phyloP scores from a whole-genome alignment of 768 basidiomycete species.

The Tylopilus rubrobrunneus region DNA sequence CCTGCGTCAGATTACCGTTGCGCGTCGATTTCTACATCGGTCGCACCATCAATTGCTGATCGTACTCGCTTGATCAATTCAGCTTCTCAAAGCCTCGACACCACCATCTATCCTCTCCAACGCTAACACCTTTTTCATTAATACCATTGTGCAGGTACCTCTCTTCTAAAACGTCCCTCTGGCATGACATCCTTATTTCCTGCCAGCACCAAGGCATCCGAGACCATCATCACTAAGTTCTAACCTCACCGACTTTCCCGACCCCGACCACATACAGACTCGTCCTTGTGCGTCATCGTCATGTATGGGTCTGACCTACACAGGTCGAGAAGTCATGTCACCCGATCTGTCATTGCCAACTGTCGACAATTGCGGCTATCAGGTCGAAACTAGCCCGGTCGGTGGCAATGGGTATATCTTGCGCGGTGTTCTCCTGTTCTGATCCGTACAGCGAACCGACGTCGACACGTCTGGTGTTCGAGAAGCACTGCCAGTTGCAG shows the following conservation, averaged over 20 bases:
- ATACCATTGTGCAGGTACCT: constrained; percentile 77
- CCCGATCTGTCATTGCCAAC: no score
- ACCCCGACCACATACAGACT: constrained; percentile 60
- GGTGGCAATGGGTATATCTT: no score
- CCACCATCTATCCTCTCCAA: constrained; percentile 90
- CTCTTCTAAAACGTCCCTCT: background rate
- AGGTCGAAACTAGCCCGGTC: no score
- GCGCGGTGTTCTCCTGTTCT: no score
- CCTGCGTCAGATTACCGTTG: constrained; percentile 82
- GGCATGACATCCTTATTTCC: background rate
- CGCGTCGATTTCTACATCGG: constrained; percentile 36
- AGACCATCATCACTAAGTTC: constrained; percentile 84
- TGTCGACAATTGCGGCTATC: no score
- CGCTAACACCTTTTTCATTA: constrained; percentile 88
- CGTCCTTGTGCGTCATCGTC: constrained; percentile 69
- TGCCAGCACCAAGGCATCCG: constrained; percentile 59
- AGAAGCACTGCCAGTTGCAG: no score
- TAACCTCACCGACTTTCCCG: constrained; percentile 85
- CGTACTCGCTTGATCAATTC: constrained; percentile 39
- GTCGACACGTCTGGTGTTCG: no score
- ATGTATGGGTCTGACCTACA: no score
- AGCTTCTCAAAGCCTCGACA: constrained; percentile 65
- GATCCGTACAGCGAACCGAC: no score
- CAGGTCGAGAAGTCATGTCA: no score
- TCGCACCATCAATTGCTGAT: background rate